These are phyloP conservation scores for Rubia balearica DNA, from an alignment of 305 asterid genomes.

Conservation along the genomic window DNA sequence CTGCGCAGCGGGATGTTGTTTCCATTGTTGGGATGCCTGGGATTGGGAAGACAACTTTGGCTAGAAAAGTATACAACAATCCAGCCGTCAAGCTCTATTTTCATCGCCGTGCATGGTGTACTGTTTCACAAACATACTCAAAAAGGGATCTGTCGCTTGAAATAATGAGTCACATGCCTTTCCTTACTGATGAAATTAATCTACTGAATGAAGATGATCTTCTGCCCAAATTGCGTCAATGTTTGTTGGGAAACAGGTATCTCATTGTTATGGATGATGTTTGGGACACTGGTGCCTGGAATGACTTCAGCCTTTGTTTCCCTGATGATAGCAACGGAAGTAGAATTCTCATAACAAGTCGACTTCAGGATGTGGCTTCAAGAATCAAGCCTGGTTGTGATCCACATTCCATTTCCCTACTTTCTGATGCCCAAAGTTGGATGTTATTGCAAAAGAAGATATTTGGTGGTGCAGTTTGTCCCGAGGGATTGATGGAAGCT, in stretches of 20 bases:
- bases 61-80: slow-evolving; percentile 18
- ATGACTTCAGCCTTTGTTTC: background rate
- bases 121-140: slow-evolving; percentile 26
- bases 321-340: slow-evolving; percentile 6
- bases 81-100: slow-evolving; percentile 4
- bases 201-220: slow-evolving; percentile 8
- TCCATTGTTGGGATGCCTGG: slow-evolving; percentile 32
- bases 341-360: slow-evolving; percentile 7
- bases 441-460: slow-evolving; percentile 12
- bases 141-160: slow-evolving; percentile 13
- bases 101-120: slow-evolving; percentile 25
- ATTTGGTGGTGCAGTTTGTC: slow-evolving; percentile 8
- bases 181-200: background rate
- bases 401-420: background rate
- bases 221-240: background rate
- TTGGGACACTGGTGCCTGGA: slow-evolving; percentile 26
- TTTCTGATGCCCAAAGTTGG: slow-evolving; percentile 21
- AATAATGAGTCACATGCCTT: slow-evolving; percentile 8
- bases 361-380: background rate
- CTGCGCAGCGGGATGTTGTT: slow-evolving; percentile 6
- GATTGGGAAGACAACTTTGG: slow-evolving; percentile 33
- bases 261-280: slow-evolving; percentile 23
- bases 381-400: slow-evolving; percentile 5
- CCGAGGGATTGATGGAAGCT: slow-evolving; percentile 10
- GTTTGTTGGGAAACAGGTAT: slow-evolving; percentile 3